Conservation (phyloP, 2,329 filamentous ascomycete species). For the Leptoxyphium fumago region DNA sequence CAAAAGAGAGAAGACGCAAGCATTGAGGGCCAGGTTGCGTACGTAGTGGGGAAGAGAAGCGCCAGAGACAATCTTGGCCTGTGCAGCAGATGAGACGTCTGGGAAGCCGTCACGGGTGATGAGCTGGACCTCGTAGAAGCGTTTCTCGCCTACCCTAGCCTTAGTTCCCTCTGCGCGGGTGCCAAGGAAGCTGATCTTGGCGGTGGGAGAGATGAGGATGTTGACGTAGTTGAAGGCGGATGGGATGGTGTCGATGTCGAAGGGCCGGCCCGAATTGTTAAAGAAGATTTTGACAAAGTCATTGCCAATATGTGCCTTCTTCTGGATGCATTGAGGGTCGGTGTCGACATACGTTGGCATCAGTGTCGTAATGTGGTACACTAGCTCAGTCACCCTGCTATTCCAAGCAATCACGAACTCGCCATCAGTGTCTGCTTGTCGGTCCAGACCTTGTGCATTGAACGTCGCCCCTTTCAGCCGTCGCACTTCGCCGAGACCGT, state of each 20-base stretch:
- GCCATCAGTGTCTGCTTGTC: constrained; percentile 62
- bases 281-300: constrained; percentile 97
- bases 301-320: constrained; percentile 93
- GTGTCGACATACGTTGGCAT: constrained; percentile 79
- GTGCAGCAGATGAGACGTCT: constrained; percentile 76
- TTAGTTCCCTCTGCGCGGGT: constrained; percentile 22
- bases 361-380: constrained; percentile 92
- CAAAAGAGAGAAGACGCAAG: constrained; percentile 84
- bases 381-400: constrained; percentile 83
- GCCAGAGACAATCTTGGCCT: constrained; percentile 77
- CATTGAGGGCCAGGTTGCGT: constrained; percentile 77
- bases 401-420: constrained; percentile 87
- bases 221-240: constrained; percentile 95
- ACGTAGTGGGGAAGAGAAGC: constrained; percentile 74
- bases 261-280: constrained; percentile 81
- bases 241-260: constrained; percentile 66
- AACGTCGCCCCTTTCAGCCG: constrained; percentile 69
- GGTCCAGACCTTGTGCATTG: constrained; percentile 85
- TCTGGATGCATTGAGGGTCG: constrained; percentile 53
- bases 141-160: constrained; percentile 29
- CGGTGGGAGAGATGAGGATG: constrained; percentile 86
- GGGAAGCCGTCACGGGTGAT: constrained; percentile 82
- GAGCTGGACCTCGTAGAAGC: constrained; percentile 79
- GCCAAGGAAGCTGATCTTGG: constrained; percentile 59
- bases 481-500: constrained; percentile 67